Conservation (phyloP, 2,329 filamentous ascomycete genomes). For the Fonsecaea pedrosoi region DNA sequence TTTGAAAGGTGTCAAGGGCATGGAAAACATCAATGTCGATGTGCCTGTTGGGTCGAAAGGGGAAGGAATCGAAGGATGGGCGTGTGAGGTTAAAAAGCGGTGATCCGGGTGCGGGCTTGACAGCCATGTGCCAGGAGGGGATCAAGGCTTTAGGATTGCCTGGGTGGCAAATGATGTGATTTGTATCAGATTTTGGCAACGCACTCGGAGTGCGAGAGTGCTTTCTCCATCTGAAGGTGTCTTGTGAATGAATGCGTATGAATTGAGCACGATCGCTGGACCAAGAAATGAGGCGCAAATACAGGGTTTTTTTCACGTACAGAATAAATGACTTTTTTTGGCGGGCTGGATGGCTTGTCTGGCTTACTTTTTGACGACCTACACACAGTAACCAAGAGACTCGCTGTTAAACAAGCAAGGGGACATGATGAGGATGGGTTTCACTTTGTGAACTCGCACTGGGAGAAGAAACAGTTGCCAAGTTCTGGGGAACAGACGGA, state of each 20-base stretch:
- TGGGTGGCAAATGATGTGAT: constrained; percentile 11
- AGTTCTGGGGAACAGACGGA: too few species aligned
- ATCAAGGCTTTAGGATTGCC: neutral
- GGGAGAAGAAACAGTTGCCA: too few species aligned
- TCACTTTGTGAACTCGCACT: too few species aligned
- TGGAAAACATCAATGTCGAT: constrained; percentile 78
- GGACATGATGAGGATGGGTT: too few species aligned
- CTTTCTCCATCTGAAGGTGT: constrained; percentile 6
- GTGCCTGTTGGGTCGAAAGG: constrained; percentile 81
- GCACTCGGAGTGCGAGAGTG: neutral
- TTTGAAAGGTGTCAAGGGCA: constrained; percentile 83
- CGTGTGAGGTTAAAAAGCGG: constrained; percentile 83
- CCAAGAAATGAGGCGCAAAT: constrained; percentile 18
- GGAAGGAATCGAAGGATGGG: constrained; percentile 94
- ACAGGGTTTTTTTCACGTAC: constrained; percentile 14
- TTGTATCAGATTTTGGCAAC: constrained; percentile 8
- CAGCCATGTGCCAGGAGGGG: neutral
- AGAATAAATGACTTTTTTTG: constrained; percentile 14
- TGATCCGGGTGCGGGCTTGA: constrained; percentile 46
- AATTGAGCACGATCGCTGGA: constrained; percentile 18
- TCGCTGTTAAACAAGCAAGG: too few species aligned
- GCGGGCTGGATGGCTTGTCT: constrained; percentile 3
- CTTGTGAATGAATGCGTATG: constrained; percentile 16
- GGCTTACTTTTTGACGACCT: neutral
- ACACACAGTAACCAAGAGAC: too few species aligned